Base-by-base conservation (phyloP, 2,329 filamentous ascomycete species). In the Calonectria pteridis region DNA sequence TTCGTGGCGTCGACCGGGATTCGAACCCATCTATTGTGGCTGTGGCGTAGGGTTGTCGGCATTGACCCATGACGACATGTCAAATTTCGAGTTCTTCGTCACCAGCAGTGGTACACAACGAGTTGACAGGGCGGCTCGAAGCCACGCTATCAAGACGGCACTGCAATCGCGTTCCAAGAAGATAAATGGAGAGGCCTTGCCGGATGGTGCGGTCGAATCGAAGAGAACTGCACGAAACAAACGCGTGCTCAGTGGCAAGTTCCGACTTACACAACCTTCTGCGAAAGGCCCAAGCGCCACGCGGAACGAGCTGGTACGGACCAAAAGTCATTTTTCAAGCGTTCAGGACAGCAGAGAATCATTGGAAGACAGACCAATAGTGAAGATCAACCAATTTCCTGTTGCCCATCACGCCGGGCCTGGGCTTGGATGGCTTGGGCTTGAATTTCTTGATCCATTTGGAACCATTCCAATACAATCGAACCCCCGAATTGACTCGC, bases 401-500 rank as follows among this genome's bases (percentile, higher is more conserved):
- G 5, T 18, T 28, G 35, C 14, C 23, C 11, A 18, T 28, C 33
- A 20, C 11, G 37, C 2, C 4, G 23, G 13, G 23, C 35, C n/a
- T 4, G 33, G 23, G 23, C 3, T 62, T 40, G 55, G 29, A 49
- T 64, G 37, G 59, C 40, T 64, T 18, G 49, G 67, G 9, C 51
- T 31, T 13, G 58, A 51, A 4, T 31, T 64, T 16, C 58, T 70
- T 4, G 58, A 64, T 16, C 67, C 67, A 1, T 70, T 70, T 55
- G 43, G 46, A 43, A 70, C 58, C 13, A 43, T 64, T 33, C 43
- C 58, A 7, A 64, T 70, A 46, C 46, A 26, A 33, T 46, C n/a
- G 9, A 70, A 70, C 23, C 33, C 58, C 3, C 53, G 49, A 55
- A 55, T 64, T 16, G 58, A 70, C 14, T 40, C 28, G 20, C 14